Evolutionary conservation across 2,329 filamentous ascomycete species (phyloP).

Genomic region (Colletotrichum caudatum): DNA sequence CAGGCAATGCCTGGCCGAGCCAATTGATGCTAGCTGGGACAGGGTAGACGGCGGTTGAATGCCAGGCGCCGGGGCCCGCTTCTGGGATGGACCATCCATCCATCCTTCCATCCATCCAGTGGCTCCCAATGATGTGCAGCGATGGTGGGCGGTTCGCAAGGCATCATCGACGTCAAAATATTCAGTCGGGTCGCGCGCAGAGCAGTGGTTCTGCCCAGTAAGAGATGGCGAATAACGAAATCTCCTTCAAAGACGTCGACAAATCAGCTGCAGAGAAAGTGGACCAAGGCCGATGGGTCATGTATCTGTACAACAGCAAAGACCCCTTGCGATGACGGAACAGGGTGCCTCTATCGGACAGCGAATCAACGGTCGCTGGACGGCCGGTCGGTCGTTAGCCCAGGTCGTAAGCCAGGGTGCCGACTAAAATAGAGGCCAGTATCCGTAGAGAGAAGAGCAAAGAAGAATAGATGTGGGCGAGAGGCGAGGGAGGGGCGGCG

Average conservation of each 20-base stretch:
- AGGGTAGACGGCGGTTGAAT: conserved; percentile 18
- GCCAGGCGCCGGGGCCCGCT: conserved; percentile 34
- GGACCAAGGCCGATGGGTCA: conserved; percentile 13
- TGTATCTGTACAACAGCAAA: conserved; percentile 22
- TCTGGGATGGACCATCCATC: conserved; percentile 31
- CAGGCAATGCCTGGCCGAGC: conserved; percentile 31
- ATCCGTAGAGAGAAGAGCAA: background rate
- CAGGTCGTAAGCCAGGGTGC: conserved; percentile 25
- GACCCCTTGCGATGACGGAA: conserved; percentile 29
- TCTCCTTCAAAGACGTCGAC: conserved; percentile 2
- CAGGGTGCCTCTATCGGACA: conserved; percentile 14
- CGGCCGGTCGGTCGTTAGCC: conserved; percentile 22
- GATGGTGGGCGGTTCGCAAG: conserved; percentile 41
- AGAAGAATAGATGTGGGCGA: conserved; percentile 5
- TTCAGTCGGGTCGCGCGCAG: conserved; percentile 21
- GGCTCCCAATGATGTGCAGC: conserved; percentile 41
- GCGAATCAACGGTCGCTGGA: conserved; percentile 26
- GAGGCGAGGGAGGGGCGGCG: conserved; percentile 13
- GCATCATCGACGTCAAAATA: conserved; percentile 36
- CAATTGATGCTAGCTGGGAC: conserved; percentile 33
- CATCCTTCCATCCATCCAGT: background rate
- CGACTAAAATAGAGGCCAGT: conserved; percentile 31
- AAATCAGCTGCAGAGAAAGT: conserved; percentile 29
- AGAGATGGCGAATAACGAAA: conserved; percentile 22
- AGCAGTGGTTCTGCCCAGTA: conserved; percentile 25